These are phyloP conservation scores for Kewa caespitosa DNA, from an alignment of 179 eudicot genomes.

Conservation along the genomic window DNA sequence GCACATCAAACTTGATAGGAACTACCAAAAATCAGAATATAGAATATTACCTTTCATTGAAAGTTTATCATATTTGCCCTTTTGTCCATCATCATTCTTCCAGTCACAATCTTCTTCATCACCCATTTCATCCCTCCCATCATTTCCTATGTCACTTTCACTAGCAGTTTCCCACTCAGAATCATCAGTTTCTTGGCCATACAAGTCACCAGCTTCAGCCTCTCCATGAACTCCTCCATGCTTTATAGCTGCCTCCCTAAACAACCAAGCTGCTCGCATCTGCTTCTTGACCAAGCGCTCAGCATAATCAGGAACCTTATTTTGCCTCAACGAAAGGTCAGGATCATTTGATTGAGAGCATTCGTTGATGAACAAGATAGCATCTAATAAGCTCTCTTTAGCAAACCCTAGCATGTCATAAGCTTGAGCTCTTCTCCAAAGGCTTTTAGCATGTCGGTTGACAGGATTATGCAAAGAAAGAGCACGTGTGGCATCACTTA, in stretches of 20 bases:
- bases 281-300: constrained; percentile 97
- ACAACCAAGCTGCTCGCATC: constrained; percentile 95
- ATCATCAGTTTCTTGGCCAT: constrained; percentile 82
- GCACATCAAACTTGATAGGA: neutral
- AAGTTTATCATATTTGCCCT: constrained; percentile 48
- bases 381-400: constrained; percentile 94
- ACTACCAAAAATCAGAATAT: neutral
- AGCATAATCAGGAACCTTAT: constrained; percentile 94
- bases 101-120: constrained; percentile 62
- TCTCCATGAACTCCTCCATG: constrained; percentile 88
- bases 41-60: constrained; percentile 67
- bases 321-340: constrained; percentile 83
- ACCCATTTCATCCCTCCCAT: constrained; percentile 58
- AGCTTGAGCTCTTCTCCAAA: constrained; percentile 99
- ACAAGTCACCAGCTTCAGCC: constrained; percentile 64
- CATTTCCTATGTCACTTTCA: constrained; percentile 85
- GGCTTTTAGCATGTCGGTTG: constrained; percentile 93
- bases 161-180: constrained; percentile 99
- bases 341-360: constrained; percentile 93
- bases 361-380: constrained; percentile 85
- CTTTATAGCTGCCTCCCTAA: constrained; percentile 87
- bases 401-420: constrained; percentile 95
- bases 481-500: constrained; percentile 91
- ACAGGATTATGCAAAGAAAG: constrained; percentile 89
- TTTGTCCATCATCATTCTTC: constrained; percentile 68